phyloP scores from a whole-genome alignment of 2,329 filamentous ascomycete genomes.

The Fusarium protoensiforme region DNA sequence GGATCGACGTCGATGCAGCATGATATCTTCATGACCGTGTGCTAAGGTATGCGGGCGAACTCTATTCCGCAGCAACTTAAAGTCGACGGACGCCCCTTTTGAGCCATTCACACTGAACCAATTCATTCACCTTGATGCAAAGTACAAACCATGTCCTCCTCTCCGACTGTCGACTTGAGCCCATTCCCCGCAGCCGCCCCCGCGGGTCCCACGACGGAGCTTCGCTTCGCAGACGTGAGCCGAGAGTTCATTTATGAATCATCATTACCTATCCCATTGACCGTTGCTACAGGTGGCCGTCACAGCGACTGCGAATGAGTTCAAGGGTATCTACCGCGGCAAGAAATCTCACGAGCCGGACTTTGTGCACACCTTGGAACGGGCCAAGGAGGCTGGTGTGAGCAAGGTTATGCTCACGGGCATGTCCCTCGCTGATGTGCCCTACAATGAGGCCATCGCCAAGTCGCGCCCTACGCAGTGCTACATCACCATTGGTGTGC shows the following conservation, averaged over 20 bases:
- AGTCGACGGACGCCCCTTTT: conserved; percentile 8
- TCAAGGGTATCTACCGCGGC: conserved; percentile 61
- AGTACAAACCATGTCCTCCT: conserved; percentile 29
- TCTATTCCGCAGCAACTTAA: conserved; percentile 29
- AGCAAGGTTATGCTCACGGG: conserved; percentile 55
- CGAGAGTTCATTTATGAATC: background rate
- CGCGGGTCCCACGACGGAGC: conserved; percentile 26
- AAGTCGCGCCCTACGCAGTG: conserved; percentile 47
- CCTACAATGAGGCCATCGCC: conserved; percentile 44
- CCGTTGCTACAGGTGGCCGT: conserved; percentile 47
- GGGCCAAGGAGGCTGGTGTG: conserved; percentile 54
- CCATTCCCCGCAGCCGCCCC: conserved; percentile 37
- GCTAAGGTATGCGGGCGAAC: conserved; percentile 20
- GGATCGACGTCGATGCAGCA: conserved; percentile 25
- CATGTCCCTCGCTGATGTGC: conserved; percentile 48
- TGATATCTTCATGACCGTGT: conserved; percentile 35
- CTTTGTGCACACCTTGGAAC: conserved; percentile 54
- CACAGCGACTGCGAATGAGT: conserved; percentile 55
- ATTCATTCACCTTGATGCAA: background rate
- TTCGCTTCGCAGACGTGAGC: conserved; percentile 43
- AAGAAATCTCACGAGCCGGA: conserved; percentile 61
- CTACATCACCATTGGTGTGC: conserved; percentile 60
- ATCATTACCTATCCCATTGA: conserved; percentile 1
- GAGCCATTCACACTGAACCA: background rate
- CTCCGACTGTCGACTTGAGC: conserved; percentile 31